Evolutionary conservation across 176 grass and related monocot genomes (phyloP).

Genomic region (Musa beccarii): DNA sequence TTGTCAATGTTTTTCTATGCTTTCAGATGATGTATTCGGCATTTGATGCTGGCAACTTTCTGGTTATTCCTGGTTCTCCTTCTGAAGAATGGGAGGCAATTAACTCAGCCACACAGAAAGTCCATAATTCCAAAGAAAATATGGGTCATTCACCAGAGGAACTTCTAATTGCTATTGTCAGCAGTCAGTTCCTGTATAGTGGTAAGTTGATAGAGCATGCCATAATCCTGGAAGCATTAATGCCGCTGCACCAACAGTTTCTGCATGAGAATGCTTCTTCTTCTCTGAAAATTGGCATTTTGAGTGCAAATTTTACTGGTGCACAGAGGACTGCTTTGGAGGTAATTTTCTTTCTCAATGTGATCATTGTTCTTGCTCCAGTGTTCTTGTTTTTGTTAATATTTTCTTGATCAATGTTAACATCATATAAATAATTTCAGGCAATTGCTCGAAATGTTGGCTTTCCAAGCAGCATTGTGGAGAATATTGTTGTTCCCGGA

Average conservation of each 20-base stretch:
- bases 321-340: constrained; percentile 49
- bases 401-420: constrained; percentile 12
- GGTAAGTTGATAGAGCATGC: constrained; percentile 71
- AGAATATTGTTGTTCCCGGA: constrained; percentile 49
- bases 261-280: constrained; percentile 41
- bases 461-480: constrained; percentile 51
- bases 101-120: constrained; percentile 22
- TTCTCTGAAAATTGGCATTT: constrained; percentile 64
- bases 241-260: constrained; percentile 55
- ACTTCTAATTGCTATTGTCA: constrained; percentile 74
- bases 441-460: constrained; percentile 51
- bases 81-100: constrained; percentile 57
- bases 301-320: constrained; percentile 41
- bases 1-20: background rate
- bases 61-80: constrained; percentile 88
- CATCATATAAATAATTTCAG: constrained; percentile 22
- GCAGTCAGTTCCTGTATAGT: constrained; percentile 77
- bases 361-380: background rate
- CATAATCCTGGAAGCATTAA: constrained; percentile 65
- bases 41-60: constrained; percentile 95
- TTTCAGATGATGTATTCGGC: constrained; percentile 89
- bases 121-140: constrained; percentile 28
- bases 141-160: constrained; percentile 42
- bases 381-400: background rate
- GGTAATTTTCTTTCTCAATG: constrained; percentile 34